phyloP scores from a whole-genome alignment of 2,329 filamentous ascomycete genomes.

The Cercospora sp. region DNA sequence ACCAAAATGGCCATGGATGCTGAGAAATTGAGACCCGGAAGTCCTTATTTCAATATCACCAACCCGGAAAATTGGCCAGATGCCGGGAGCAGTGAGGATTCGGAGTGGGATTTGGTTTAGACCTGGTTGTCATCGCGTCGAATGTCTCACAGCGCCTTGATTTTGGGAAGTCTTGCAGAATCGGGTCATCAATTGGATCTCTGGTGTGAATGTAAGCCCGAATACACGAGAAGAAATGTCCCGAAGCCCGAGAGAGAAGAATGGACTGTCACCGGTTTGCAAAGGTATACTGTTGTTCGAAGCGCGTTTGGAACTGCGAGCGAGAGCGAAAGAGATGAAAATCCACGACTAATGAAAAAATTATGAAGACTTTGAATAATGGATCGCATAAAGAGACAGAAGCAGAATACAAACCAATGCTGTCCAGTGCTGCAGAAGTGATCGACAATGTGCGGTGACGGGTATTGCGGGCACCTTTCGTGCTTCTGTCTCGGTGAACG shows the following conservation, averaged over 20 bases:
- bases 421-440: background rate
- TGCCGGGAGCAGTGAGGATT: slow-evolving; percentile 3
- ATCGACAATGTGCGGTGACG: background rate
- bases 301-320: too few relatives aligned
- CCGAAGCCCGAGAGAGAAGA: background rate
- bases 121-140: background rate
- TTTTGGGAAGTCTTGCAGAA: background rate
- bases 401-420: background rate
- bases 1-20: background rate
- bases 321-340: too few relatives aligned
- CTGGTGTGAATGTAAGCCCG: background rate
- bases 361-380: too few relatives aligned
- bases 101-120: slow-evolving; percentile 18
- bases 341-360: too few relatives aligned
- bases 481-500: background rate
- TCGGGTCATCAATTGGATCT: background rate
- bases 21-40: background rate
- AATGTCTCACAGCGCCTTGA: background rate
- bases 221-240: background rate
- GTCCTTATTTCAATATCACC: background rate
- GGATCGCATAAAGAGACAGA: too few relatives aligned
- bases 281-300: too few relatives aligned
- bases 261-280: too few relatives aligned
- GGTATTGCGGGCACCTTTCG: slow-evolving; percentile 2
- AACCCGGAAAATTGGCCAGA: background rate